A percentile compares a stretch with the other conserved stretches of the same genome.
Conservation (phyloP, 129 eudicot genomes). For the Helichrysum umbraculigerum region DNA sequence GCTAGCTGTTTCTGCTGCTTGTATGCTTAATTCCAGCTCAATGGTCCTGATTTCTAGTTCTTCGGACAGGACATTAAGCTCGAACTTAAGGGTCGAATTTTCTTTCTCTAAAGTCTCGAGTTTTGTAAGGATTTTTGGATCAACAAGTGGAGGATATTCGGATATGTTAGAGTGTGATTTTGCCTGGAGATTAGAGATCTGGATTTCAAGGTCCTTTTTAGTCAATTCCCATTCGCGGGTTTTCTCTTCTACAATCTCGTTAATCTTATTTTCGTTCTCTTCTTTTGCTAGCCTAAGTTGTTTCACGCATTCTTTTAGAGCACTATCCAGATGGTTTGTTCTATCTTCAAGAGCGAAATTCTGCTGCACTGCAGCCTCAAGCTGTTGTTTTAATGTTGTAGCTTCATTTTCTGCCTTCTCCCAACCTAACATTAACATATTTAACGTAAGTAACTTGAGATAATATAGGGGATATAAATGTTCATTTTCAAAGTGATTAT, state of each 20-base stretch:
- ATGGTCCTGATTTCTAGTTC: constrained; percentile 60
- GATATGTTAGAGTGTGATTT: constrained; percentile 29
- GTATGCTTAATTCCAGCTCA: constrained; percentile 77
- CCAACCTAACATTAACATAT: constrained; percentile 54
- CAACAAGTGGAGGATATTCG: constrained; percentile 29
- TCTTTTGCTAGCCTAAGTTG: constrained; percentile 73
- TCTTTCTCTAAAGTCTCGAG: constrained; percentile 61
- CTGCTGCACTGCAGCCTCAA: constrained; percentile 63
- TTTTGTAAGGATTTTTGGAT: constrained; percentile 40
- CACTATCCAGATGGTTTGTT: constrained; percentile 72
- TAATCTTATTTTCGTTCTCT: constrained; percentile 50
- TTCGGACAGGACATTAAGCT: constrained; percentile 44
- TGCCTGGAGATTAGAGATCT: constrained; percentile 50
- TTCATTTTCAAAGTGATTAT: neutral
- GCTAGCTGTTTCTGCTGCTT: constrained; percentile 81
- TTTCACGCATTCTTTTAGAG: constrained; percentile 83
- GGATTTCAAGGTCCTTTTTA: constrained; percentile 54
- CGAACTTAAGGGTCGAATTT: constrained; percentile 46
- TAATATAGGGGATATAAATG: neutral
- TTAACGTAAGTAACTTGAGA: neutral
- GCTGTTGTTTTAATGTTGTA: constrained; percentile 55
- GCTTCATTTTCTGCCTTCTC: constrained; percentile 87
- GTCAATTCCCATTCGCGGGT: constrained; percentile 44
- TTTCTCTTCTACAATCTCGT: constrained; percentile 52
- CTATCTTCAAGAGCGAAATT: constrained; percentile 69